These are phyloP conservation scores for Echites panduratus DNA, from an alignment of 257 asterid genomes.

Conservation along the genomic window DNA sequence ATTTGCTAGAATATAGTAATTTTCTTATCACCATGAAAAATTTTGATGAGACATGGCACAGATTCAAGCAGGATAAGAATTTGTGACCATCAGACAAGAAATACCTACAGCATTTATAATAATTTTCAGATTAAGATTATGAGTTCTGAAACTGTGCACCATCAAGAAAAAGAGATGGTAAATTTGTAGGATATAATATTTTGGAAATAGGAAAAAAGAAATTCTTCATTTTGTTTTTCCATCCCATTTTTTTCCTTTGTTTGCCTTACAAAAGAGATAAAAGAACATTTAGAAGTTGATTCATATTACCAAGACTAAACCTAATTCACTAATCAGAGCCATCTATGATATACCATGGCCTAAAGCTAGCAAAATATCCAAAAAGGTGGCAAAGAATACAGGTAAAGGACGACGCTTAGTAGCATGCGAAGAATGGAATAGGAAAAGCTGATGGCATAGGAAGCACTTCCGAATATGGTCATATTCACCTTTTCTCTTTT, in stretches of 20 bases:
- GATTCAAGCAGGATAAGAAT: not conserved
- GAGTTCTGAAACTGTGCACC: not conserved
- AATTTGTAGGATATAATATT: not conserved
- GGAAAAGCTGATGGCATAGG: not conserved
- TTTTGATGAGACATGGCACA: not conserved
- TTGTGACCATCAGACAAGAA: not conserved
- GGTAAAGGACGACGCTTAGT: not conserved
- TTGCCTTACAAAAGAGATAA: not conserved
- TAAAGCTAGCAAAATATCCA: not conserved
- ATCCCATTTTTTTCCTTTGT: not conserved
- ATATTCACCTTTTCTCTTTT: not conserved
- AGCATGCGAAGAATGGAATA: not conserved
- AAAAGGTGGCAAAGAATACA: not conserved
- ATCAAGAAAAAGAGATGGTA: not conserved
- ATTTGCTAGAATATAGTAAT: not conserved
- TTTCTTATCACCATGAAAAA: not conserved
- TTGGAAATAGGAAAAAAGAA: not conserved
- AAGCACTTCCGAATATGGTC: not conserved
- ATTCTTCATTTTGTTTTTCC: not conserved
- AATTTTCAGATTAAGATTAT: not conserved
- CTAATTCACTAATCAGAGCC: not conserved
- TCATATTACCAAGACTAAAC: not conserved
- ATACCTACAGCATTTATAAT: not conserved
- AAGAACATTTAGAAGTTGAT: not conserved
- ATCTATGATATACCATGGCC: not conserved